A percentile compares a stretch with the other conserved stretches of the same genome.
Conservation (phyloP, 2,329 filamentous ascomycete genomes). For the Ophiostoma ulmi region DNA sequence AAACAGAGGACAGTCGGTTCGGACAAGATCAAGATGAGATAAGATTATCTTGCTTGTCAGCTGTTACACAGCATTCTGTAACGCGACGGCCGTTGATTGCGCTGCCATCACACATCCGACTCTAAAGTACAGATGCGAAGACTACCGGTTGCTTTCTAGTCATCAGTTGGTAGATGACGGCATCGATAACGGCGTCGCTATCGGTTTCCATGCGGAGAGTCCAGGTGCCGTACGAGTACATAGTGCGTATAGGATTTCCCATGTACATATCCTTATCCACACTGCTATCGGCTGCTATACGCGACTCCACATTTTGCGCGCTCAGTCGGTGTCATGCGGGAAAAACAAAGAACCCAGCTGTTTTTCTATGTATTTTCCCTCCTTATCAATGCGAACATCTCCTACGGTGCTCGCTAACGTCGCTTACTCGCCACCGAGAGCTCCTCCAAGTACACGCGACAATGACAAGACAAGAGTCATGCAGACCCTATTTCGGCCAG, state of each 20-base stretch:
- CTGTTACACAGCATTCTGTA: neutral
- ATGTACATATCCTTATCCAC: neutral
- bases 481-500: neutral
- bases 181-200: too few species aligned
- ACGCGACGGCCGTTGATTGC: neutral
- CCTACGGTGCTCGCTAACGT: neutral
- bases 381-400: neutral
- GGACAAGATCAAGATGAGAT: neutral
- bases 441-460: neutral
- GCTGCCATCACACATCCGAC: neutral
- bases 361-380: neutral
- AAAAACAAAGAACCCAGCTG: neutral
- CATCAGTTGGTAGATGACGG: neutral
- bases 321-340: neutral
- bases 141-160: neutral
- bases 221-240: neutral
- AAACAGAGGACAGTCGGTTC: neutral
- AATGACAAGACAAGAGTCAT: neutral
- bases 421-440: neutral
- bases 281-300: neutral
- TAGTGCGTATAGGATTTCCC: neutral
- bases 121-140: neutral
- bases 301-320: neutral
- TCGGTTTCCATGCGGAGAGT: neutral
- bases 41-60: neutral